Evolutionary conservation across 371 early-diverging fungal genomes (phyloP), one percentile per base, ranked within the genome.

Genomic region (Mucor circinelloides): DNA sequence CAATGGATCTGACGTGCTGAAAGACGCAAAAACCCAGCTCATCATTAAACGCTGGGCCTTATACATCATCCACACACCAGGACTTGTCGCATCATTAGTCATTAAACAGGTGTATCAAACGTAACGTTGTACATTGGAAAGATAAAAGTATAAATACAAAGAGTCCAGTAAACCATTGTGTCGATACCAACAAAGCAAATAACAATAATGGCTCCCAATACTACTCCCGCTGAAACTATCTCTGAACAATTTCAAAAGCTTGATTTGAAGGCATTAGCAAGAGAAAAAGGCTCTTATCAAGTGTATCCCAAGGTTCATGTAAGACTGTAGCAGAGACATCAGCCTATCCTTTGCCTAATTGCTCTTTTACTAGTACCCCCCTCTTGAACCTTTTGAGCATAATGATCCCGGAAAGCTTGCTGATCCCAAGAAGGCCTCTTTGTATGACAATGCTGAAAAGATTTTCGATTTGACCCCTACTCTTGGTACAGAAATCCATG

Each of bases 401-500:
- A 3, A 63, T 10, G 76, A 75, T 62, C 62, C 59, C 10, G 85
- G 79, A 31, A 74, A 77, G 42, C 73, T 65, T 2, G 84, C 70
- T 23, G 87, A 88, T 52, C 82, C 86, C n/a, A 81, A 76, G 46
- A 85, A 84, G 72, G 75, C 76, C 36, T 81, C 86, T 6, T 77
- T 88, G 31, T 76, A 80, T 58, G 73, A 73, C 52, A 77, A 74
- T 32, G 86, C 83, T 32, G 73, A 76, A 50, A 83, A 84, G 72
- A 69, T 80, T n/a, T 72, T 81, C 66, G 82, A 87, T 31, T 72
- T 88, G 36, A 73, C 85, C 0, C 87, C 85, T 31, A 70, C 69
- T 63, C 73, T 89, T 44, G 88, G 89, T 48, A 87, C 89, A 9
- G 88, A 87, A 64, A 67, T 89, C 48, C 83, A 80, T 30, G 82